These are phyloP conservation scores for Dryas integrifolia DNA, from an alignment of 331 rosid genomes.

Conservation along the genomic window DNA sequence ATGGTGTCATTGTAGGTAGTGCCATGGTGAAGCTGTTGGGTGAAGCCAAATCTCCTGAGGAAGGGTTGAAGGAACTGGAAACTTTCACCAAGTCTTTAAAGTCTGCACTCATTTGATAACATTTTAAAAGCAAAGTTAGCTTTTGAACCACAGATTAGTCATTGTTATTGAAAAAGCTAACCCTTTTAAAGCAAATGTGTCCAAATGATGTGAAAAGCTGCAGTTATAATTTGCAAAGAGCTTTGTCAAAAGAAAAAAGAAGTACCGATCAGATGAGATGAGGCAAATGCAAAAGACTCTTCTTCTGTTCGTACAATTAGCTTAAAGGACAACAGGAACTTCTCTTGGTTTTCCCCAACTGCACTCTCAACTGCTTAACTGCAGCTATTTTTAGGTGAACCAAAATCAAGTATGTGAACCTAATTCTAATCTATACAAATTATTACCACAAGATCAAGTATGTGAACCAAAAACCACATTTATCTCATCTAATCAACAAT, in stretches of 20 bases:
- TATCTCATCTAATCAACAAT: no score
- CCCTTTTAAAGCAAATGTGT: neutral
- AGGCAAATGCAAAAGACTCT: no score
- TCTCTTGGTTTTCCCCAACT: no score
- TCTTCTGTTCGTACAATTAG: no score
- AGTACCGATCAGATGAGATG: no score
- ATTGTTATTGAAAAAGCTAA: neutral
- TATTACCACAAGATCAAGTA: no score
- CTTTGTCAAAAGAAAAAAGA: neutral
- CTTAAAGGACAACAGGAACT: no score
- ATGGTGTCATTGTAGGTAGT: conserved; percentile 95
- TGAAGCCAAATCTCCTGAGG: conserved; percentile 73
- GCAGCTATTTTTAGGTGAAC: no score
- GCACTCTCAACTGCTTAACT: no score
- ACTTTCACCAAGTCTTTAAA: conserved; percentile 54
- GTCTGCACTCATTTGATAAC: conserved; percentile 56
- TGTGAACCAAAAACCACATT: no score
- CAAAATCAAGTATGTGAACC: no score
- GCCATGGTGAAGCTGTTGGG: conserved; percentile 80
- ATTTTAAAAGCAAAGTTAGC: neutral
- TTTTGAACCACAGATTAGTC: neutral
- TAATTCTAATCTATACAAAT: no score
- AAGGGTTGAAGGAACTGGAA: conserved; percentile 74
- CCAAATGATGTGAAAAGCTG: neutral
- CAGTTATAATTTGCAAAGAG: neutral